A percentile compares a stretch with the other conserved stretches of the same genome.
These are phyloP conservation scores for Yamadazyma scolyti DNA, from an alignment of 805 yeast species.

Conservation along the genomic window DNA sequence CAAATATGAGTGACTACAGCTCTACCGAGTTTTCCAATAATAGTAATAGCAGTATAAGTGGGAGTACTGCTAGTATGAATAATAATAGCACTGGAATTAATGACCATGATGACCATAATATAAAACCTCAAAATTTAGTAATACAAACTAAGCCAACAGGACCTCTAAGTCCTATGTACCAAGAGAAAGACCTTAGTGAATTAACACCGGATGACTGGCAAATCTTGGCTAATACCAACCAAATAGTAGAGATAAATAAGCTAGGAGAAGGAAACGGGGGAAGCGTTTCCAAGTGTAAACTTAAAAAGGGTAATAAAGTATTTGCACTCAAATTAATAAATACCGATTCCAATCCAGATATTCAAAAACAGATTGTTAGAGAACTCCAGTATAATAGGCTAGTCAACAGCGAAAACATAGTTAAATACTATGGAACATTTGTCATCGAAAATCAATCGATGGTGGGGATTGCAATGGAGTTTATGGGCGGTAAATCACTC, in stretches of 20 bases:
- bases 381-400: constrained; percentile 85
- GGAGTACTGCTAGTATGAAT: too few relatives aligned
- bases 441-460: constrained; percentile 70
- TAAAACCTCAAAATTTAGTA: too few relatives aligned
- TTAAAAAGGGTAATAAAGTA: constrained; percentile 52
- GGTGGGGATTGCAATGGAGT: constrained; percentile 95
- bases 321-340: constrained; percentile 82
- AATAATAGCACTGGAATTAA: too few relatives aligned
- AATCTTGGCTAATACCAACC: constrained; percentile 49
- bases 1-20: too few relatives aligned
- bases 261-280: constrained; percentile 97
- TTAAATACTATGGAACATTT: constrained; percentile 90
- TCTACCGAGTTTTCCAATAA: too few relatives aligned
- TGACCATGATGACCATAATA: too few relatives aligned
- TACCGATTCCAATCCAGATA: constrained; percentile 76
- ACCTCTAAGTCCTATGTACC: constrained; percentile 6
- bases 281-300: constrained; percentile 72
- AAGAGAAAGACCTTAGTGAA: constrained; percentile 20
- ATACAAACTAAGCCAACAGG: constrained; percentile 7
- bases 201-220: constrained; percentile 78
- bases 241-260: constrained; percentile 63
- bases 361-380: constrained; percentile 85
- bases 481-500: constrained; percentile 88
- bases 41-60: too few relatives aligned
- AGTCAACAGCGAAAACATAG: constrained; percentile 81